Percentiles rank a stretch among this genome's conserved stretches.
phyloP scores from a whole-genome alignment of 352 stramenopile genomes.

The Phytophthora pinifolia region DNA sequence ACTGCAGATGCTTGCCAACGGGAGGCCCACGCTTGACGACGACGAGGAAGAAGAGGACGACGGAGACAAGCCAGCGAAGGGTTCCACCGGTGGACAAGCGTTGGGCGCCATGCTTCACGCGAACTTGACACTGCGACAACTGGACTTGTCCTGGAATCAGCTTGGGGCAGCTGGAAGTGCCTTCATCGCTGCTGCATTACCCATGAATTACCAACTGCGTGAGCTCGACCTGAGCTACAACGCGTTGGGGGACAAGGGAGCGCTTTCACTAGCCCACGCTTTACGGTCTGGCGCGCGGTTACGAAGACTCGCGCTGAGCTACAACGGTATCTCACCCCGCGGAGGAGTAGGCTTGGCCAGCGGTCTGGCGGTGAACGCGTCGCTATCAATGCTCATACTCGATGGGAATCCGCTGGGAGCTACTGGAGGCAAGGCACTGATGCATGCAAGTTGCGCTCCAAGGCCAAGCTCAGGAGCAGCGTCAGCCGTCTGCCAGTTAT shows the following conservation, averaged over 20 bases:
- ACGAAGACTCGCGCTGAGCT: slow-evolving; percentile 48
- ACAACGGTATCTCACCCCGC: slow-evolving; percentile 64
- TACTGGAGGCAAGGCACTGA: slow-evolving; percentile 55
- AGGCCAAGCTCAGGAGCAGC: slow-evolving; percentile 1
- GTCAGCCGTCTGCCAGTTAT: slow-evolving; percentile 41
- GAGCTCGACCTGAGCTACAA: slow-evolving; percentile 75
- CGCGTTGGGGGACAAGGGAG: slow-evolving; percentile 51
- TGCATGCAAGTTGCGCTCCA: slow-evolving; percentile 52
- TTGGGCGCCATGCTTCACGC: slow-evolving; percentile 80
- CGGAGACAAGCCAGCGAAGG: slow-evolving; percentile 8
- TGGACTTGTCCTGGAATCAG: slow-evolving; percentile 89
- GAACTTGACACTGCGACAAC: slow-evolving; percentile 64
- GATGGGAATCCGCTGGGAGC: slow-evolving; percentile 63
- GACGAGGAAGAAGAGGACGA: slow-evolving; percentile 20
- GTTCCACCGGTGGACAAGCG: slow-evolving; percentile 66
- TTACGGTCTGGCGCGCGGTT: slow-evolving; percentile 53
- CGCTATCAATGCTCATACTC: slow-evolving; percentile 46
- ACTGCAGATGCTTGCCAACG: slow-evolving; percentile 34
- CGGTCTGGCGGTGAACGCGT: slow-evolving; percentile 49
- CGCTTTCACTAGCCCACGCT: slow-evolving; percentile 54
- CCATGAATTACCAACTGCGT: slow-evolving; percentile 65
- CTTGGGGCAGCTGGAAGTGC: slow-evolving; percentile 41
- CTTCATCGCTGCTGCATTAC: slow-evolving; percentile 51
- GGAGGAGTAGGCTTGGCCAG: slow-evolving; percentile 57
- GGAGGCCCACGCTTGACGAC: slow-evolving; percentile 1